These are phyloP conservation scores for Monilinia fructigena DNA, from an alignment of 2,329 filamentous ascomycete genomes.

Conservation along the genomic window DNA sequence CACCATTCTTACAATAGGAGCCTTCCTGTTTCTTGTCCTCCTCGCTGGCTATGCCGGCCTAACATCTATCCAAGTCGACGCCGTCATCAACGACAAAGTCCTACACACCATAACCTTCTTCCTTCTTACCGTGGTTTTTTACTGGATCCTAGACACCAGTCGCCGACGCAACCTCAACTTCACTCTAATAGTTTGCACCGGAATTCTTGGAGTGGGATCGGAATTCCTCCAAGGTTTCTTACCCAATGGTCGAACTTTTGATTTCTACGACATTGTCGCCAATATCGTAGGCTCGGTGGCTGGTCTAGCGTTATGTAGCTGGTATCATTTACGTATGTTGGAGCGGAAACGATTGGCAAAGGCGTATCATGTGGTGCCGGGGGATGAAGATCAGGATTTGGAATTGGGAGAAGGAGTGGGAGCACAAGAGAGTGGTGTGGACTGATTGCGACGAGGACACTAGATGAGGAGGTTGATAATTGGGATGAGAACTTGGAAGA, in stretches of 20 bases:
- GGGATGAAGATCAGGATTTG: slow-evolving; percentile 62
- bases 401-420: slow-evolving; percentile 66
- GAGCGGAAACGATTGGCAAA: slow-evolving; percentile 77
- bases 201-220: slow-evolving; percentile 67
- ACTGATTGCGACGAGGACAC: slow-evolving; percentile 44
- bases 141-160: slow-evolving; percentile 93
- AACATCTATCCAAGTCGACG: slow-evolving; percentile 56
- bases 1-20: slow-evolving; percentile 49
- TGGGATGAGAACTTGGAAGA: slow-evolving; percentile 83
- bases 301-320: slow-evolving; percentile 72
- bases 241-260: slow-evolving; percentile 69
- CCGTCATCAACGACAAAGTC: slow-evolving; percentile 79
- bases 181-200: slow-evolving; percentile 76
- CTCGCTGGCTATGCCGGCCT: slow-evolving; percentile 79
- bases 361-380: slow-evolving; percentile 68
- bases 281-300: slow-evolving; percentile 77
- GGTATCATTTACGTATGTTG: slow-evolving; percentile 95
- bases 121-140: slow-evolving; percentile 81
- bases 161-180: slow-evolving; percentile 82
- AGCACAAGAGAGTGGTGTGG: slow-evolving; percentile 66
- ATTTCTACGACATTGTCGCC: slow-evolving; percentile 81
- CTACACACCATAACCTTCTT: slow-evolving; percentile 90
- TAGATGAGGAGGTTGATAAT: slow-evolving; percentile 85
- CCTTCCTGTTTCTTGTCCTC: slow-evolving; percentile 69
- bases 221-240: slow-evolving; percentile 75